A percentile compares a stretch with the other conserved stretches of the same genome.
Evolutionary conservation across 2,329 filamentous ascomycete species (phyloP).

Genomic region (Colletotrichum musae): DNA sequence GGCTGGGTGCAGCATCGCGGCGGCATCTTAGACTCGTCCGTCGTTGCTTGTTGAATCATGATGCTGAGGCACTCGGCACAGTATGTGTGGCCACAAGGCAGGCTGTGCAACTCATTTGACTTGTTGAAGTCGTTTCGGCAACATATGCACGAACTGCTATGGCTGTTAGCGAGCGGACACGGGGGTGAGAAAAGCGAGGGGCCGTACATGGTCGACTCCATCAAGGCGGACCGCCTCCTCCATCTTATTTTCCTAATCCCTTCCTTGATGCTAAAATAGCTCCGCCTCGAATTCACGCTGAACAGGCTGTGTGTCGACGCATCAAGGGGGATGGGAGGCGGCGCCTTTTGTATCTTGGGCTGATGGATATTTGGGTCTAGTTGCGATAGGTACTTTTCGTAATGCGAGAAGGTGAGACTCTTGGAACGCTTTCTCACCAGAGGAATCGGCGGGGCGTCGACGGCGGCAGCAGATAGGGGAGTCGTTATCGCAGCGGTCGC

Average conservation of each 20-base stretch:
- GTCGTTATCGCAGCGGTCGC: background rate
- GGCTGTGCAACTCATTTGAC: conserved; percentile 59
- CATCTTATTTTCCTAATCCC: conserved; percentile 60
- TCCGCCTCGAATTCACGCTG: conserved; percentile 60
- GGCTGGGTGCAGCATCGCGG: conserved; percentile 73
- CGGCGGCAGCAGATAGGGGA: conserved; percentile 9
- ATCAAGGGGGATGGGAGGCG: conserved; percentile 48
- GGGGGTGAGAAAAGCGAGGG: background rate
- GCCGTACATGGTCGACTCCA: conserved; percentile 53
- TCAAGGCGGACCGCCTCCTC: conserved; percentile 54
- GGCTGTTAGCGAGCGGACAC: conserved; percentile 15
- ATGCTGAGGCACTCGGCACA: conserved; percentile 68
- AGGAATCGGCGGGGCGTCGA: conserved; percentile 44
- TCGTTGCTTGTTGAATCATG: conserved; percentile 68
- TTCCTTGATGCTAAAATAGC: conserved; percentile 62
- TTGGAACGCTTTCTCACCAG: conserved; percentile 47
- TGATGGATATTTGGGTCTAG: conserved; percentile 60
- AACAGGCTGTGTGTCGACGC: conserved; percentile 57
- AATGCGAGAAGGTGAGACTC: conserved; percentile 63
- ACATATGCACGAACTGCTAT: conserved; percentile 67
- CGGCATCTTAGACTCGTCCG: conserved; percentile 73
- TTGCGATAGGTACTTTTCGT: conserved; percentile 66
- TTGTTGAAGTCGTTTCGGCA: conserved; percentile 68
- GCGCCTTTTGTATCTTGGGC: conserved; percentile 55
- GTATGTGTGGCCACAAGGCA: conserved; percentile 72